Evolutionary conservation across 1,284 basidiomycete genomes (phyloP), one percentile per base, ranked within the genome.

Genomic region (Ceratobasidium sp.): DNA sequence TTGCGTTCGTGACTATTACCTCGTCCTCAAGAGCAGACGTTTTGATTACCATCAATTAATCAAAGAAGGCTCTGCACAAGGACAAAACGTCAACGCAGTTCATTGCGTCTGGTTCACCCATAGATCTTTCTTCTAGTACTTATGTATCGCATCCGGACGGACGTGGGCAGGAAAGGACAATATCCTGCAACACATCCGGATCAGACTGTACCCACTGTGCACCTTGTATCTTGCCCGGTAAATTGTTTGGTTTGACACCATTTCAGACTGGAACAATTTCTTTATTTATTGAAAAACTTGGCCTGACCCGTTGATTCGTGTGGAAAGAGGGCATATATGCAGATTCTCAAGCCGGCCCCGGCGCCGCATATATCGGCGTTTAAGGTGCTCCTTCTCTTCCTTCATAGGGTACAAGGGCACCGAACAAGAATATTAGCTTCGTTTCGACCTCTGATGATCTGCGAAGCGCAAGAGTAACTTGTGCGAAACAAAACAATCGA

Each of bases 241-340:
- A 48, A 61, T 29, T 61, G 53, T 69, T 62, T 69, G 68, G 68
- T 72, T 72, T 72, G 68, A 72, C 19, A 72, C 68, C 68, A 49
- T 41, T 72, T 54, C 22, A 59, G 16, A 34, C 19, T 43, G 39
- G 24, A 24, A 62, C 16, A 27, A 56, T 34, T 41, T 37, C 24
- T 72, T 61, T 72, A 49, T 72, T 72, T 72, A 72, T 72, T 61
- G 19, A 72, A 72, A 72, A 49, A 8, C 53, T 16, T 19, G 19
- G 22, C 39, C 11, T 22, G 14, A 24, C 29, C 9, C 27, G 19
- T 56, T 27, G 27, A 14, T 19, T 7, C 22, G 8, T 49, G 22
- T 49, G 16, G 19, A 16, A n/a, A 43, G 43, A 34, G 19, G 27
- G 16, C 31, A 62, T 43, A 24, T 34, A 24, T 29, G 5, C 39